Evolutionary conservation across 1,139 yeast genomes (phyloP).

Genomic region (Magnusiomyces tetraspermus): DNA sequence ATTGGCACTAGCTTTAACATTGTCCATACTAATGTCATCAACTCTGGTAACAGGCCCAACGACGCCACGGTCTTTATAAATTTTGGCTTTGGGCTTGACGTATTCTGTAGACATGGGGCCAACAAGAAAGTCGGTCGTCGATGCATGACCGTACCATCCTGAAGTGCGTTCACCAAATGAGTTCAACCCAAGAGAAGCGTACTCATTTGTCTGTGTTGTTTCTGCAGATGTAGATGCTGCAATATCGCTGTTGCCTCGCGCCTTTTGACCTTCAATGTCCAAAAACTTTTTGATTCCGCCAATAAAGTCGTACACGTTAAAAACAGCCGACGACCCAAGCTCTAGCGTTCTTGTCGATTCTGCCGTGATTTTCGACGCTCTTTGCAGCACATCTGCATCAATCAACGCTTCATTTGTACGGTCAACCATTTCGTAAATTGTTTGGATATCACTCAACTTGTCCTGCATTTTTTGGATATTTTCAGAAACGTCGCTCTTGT

Average conservation of each 20-base stretch:
- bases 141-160: conserved; percentile 32
- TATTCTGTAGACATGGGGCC: conserved; percentile 67
- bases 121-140: conserved; percentile 50
- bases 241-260: background rate
- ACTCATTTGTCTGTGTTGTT: background rate
- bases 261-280: conserved; percentile 26
- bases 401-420: conserved; percentile 18
- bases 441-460: conserved; percentile 13
- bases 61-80: conserved; percentile 17
- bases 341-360: conserved; percentile 15
- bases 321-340: conserved; percentile 22
- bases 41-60: conserved; percentile 45
- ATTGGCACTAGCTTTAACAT: conserved; percentile 19
- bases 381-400: conserved; percentile 15
- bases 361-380: conserved; percentile 14
- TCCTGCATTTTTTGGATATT: conserved; percentile 9
- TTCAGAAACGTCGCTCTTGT: background rate
- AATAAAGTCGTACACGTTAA: conserved; percentile 43
- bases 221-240: background rate
- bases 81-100: conserved; percentile 26
- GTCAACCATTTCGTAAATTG: conserved; percentile 13
- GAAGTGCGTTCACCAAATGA: conserved; percentile 42
- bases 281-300: conserved; percentile 36
- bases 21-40: conserved; percentile 42
- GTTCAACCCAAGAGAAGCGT: background rate